A percentile compares a stretch with the other conserved stretches of the same genome.
Conservation (phyloP, 192 early-diverging fungal species). For the Geranomyces michiganensis region DNA sequence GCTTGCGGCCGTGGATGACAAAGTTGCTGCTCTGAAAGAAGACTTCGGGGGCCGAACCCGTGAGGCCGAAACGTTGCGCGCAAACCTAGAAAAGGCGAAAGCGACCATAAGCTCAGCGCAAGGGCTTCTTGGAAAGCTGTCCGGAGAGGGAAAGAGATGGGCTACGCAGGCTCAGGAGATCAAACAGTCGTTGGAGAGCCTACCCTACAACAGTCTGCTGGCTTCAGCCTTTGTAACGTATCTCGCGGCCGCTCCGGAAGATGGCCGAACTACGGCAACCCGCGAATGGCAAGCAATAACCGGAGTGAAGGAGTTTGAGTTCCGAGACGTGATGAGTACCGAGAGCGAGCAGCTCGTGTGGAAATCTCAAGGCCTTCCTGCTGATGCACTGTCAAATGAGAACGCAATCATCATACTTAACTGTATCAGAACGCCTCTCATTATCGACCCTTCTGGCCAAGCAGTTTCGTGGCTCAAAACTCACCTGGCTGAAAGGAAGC, state of each 20-base stretch:
- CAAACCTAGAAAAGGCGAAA: constrained; percentile 49
- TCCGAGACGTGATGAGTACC: constrained; percentile 50
- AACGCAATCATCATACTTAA: constrained; percentile 57
- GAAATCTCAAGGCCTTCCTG: constrained; percentile 58
- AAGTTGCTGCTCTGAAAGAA: constrained; percentile 49
- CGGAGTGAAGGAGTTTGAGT: constrained; percentile 40
- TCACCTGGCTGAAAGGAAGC: constrained; percentile 51
- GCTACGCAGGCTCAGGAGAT: constrained; percentile 50
- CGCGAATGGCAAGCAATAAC: constrained; percentile 45
- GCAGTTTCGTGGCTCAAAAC: constrained; percentile 55
- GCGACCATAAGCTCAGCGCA: constrained; percentile 52
- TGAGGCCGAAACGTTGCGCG: constrained; percentile 57
- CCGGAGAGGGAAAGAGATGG: constrained; percentile 63
- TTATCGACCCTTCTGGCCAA: constrained; percentile 59
- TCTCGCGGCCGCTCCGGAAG: constrained; percentile 52
- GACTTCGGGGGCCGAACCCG: constrained; percentile 59
- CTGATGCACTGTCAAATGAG: constrained; percentile 57
- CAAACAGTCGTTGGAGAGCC: constrained; percentile 29
- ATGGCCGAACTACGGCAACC: constrained; percentile 35
- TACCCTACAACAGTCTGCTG: constrained; percentile 51
- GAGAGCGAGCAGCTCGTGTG: constrained; percentile 64
- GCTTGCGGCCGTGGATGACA: constrained; percentile 56
- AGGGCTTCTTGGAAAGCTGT: constrained; percentile 56
- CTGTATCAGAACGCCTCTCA: constrained; percentile 41
- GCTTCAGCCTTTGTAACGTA: constrained; percentile 56